A percentile compares a stretch with the other conserved stretches of the same genome.
Conservation (phyloP, 176 grass and related monocot genomes). For the Oryza rufipogon region DNA sequence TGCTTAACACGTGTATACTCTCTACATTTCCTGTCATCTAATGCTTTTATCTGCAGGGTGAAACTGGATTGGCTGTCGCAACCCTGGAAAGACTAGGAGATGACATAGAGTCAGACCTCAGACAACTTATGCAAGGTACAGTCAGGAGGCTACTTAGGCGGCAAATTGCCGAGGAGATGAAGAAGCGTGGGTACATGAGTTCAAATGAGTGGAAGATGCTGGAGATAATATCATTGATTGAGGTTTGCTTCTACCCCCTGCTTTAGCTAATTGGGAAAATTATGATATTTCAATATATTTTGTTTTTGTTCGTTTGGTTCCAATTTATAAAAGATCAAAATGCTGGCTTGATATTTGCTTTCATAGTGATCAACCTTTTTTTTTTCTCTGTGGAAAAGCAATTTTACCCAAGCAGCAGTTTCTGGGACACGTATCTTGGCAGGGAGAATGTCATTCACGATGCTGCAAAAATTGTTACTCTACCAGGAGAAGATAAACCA, state of each 20-base stretch:
- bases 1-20: conserved; percentile 24
- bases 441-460: conserved; percentile 57
- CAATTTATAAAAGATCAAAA: not conserved
- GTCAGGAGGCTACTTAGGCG: conserved; percentile 81
- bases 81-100: conserved; percentile 90
- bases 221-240: conserved; percentile 78
- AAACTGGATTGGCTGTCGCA: conserved; percentile 74
- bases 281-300: conserved; percentile 1
- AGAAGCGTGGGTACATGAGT: conserved; percentile 62
- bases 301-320: conserved; percentile 11
- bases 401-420: conserved; percentile 85
- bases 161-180: conserved; percentile 85
- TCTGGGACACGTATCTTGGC: conserved; percentile 74
- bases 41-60: conserved; percentile 70
- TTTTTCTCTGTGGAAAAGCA: conserved; percentile 58
- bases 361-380: conserved; percentile 44
- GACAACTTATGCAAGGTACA: conserved; percentile 91
- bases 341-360: conserved; percentile 20
- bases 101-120: conserved; percentile 76
- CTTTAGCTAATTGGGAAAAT: conserved; percentile 33
- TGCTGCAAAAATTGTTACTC: conserved; percentile 50
- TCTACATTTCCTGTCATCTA: conserved; percentile 34
- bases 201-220: conserved; percentile 75
- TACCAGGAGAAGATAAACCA: conserved; percentile 61
- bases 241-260: conserved; percentile 66